These are phyloP conservation scores for Populus ilicifolia DNA, from an alignment of 345 rosid species.

Conservation along the genomic window DNA sequence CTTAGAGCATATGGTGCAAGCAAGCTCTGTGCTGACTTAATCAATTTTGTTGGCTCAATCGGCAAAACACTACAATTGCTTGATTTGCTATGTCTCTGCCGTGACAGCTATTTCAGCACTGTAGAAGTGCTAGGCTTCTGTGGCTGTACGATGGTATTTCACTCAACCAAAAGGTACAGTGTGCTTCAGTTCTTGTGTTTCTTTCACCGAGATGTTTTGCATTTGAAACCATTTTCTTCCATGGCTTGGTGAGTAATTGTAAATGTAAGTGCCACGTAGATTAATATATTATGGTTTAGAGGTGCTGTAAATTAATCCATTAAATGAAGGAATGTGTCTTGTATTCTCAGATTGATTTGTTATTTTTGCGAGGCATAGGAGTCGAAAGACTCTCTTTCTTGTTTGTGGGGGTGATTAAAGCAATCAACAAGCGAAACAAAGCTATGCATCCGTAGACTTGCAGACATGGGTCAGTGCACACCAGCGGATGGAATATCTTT, in stretches of 20 bases:
- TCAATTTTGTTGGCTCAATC: background rate
- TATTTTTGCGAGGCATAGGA: background rate
- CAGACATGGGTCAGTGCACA: background rate
- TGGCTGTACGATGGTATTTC: background rate
- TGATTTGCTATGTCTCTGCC: background rate
- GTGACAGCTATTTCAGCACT: background rate
- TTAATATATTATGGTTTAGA: background rate
- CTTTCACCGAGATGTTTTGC: background rate
- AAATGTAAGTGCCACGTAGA: background rate
- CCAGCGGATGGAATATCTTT: background rate
- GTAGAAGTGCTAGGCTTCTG: background rate
- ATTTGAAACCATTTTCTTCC: background rate
- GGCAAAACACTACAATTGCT: no score
- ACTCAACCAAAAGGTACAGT: background rate
- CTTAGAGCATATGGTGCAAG: background rate
- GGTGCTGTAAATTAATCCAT: background rate
- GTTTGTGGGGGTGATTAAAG: background rate
- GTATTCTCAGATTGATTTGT: background rate
- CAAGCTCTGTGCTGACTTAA: background rate
- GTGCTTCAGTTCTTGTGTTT: background rate
- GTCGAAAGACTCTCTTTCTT: background rate
- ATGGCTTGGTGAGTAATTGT: background rate
- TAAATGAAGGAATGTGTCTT: background rate
- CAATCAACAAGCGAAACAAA: no score
- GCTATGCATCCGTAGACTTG: background rate